Evolutionary conservation across 495 filamentous ascomycete species (phyloP).

Genomic region (Penicillium egyptiacum): DNA sequence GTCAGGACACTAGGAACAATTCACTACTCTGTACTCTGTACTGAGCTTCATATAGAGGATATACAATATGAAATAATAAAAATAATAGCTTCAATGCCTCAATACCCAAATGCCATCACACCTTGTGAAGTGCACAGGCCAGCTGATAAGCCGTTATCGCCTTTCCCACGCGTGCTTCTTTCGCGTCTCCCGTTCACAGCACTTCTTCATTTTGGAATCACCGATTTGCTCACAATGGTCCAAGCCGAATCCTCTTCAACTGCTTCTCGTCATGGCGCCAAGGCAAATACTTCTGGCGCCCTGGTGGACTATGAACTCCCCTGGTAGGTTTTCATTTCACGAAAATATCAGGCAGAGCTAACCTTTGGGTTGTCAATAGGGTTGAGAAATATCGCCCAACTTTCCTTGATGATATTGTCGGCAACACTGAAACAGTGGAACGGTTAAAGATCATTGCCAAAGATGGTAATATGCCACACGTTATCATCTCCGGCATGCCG

Average conservation of each 20-base stretch:
- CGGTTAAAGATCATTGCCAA: slow-evolving; percentile 98
- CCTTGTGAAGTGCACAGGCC: slow-evolving; percentile 13
- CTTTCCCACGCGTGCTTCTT: slow-evolving; percentile 26
- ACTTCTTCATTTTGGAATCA: slow-evolving; percentile 2
- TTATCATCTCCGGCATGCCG: slow-evolving; percentile 99
- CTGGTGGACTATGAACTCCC: slow-evolving; percentile 80
- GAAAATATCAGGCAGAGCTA: slow-evolving; percentile 15
- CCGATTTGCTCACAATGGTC: slow-evolving; percentile 32
- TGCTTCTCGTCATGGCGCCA: slow-evolving; percentile 65
- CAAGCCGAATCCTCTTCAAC: slow-evolving; percentile 73
- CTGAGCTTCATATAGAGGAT: not conserved
- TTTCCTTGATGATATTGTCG: slow-evolving; percentile 94
- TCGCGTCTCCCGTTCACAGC: slow-evolving; percentile 31
- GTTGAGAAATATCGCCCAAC: slow-evolving; percentile 97
- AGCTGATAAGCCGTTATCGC: slow-evolving; percentile 22
- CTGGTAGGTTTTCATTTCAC: slow-evolving; percentile 58
- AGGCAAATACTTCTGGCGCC: slow-evolving; percentile 59
- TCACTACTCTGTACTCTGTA: not conserved
- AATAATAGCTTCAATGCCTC: not conserved
- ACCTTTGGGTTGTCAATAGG: slow-evolving; percentile 50
- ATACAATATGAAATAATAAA: not conserved
- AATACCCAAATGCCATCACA: not conserved
- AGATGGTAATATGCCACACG: slow-evolving; percentile 98
- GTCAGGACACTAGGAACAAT: not conserved
- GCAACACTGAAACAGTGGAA: slow-evolving; percentile 96